A percentile compares a stretch with the other conserved stretches of the same genome.
Evolutionary conservation across 2,329 filamentous ascomycete species (phyloP).

Genomic region (Dendrostoma leiphaemia): DNA sequence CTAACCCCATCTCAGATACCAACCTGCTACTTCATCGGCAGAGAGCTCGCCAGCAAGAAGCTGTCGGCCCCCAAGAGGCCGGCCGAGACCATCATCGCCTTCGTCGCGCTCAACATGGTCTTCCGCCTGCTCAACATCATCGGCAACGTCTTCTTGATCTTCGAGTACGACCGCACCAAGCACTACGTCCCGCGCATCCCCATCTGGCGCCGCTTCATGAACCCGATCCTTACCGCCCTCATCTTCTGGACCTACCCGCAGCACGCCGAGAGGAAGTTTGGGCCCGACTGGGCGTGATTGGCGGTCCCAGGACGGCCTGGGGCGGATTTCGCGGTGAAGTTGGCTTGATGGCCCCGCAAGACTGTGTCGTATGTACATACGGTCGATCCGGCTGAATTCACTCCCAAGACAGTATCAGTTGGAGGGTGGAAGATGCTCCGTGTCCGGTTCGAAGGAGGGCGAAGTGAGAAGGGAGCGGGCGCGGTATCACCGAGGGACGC

Average conservation of each 20-base stretch:
- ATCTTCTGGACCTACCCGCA: slow-evolving; percentile 43
- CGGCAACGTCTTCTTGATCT: slow-evolving; percentile 36
- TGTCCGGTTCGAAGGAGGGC: no score
- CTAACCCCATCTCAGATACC: slow-evolving; percentile 18
- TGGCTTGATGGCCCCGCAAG: no score
- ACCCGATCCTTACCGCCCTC: slow-evolving; percentile 28
- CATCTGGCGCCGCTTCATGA: slow-evolving; percentile 23
- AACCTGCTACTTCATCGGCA: slow-evolving; percentile 27
- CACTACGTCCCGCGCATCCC: slow-evolving; percentile 32
- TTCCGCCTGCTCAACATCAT: slow-evolving; percentile 38
- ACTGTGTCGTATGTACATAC: no score
- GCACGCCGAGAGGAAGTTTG: slow-evolving; percentile 37
- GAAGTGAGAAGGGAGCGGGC: no score
- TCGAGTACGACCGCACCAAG: slow-evolving; percentile 37
- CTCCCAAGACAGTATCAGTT: no score
- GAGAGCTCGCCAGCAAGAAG: slow-evolving; percentile 1
- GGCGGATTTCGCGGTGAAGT: no score
- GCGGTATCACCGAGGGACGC: no score
- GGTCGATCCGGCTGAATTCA: no score
- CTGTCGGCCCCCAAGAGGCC: not conserved
- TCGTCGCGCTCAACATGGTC: slow-evolving; percentile 25
- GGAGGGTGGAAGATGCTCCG: no score
- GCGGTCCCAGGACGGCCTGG: not conserved
- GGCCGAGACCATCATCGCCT: slow-evolving; percentile 12
- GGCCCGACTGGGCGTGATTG: slow-evolving; percentile 21